Base-by-base conservation (phyloP, 2,329 filamentous ascomycete genomes). In the Didymella lethalis region DNA sequence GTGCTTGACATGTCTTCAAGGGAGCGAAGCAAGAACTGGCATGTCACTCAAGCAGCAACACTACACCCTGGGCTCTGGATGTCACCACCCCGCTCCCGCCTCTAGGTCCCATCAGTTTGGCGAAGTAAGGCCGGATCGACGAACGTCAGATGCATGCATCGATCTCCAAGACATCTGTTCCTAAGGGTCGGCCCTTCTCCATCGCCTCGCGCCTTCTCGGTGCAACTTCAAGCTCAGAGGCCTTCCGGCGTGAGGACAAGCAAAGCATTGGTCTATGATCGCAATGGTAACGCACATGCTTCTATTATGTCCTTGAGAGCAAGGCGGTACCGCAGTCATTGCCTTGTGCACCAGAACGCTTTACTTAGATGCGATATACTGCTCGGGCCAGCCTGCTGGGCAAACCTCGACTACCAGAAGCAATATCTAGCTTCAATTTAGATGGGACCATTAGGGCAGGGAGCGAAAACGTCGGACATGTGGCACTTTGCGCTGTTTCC, bases 181-280 rank as follows among this genome's bases (percentile, higher is more conserved):
- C 23, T 45, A 28, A 44, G 50, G 28, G 32, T 48, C 56, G 56
- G 56, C 47, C 56, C 56, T 50, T 59, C 36, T 59, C 0, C 50
- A 34, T 28, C 40, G 56, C 41, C 11, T 54, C 7, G 38, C 46
- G 48, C 46, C 50, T 48, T 43, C 20, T 40, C 50, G 50, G 32
- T 20, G 11, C 43, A n/a, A 46, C 31, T 25, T 31, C 18, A 6
- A 20, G 14, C 40, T 29, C 11, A 10, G 3, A 23, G 16, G n/a
- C 6, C 23, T 7, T 25, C 26, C 40, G 31, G 43, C 32, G 31
- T 14, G 10, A 20, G 36, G 20, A 40, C 23, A 23, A 23, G 23
- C 23, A 23, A 23, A 23, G 23, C 23, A 23, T 23, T 23, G 23
- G 23, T 23, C 23, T 23, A 2, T 3, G 23, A 23, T 23, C 23